Evolutionary conservation across 306 rosid species (phyloP), one percentile per base, ranked within the genome.

Genomic region (Trichosanthes truncata): DNA sequence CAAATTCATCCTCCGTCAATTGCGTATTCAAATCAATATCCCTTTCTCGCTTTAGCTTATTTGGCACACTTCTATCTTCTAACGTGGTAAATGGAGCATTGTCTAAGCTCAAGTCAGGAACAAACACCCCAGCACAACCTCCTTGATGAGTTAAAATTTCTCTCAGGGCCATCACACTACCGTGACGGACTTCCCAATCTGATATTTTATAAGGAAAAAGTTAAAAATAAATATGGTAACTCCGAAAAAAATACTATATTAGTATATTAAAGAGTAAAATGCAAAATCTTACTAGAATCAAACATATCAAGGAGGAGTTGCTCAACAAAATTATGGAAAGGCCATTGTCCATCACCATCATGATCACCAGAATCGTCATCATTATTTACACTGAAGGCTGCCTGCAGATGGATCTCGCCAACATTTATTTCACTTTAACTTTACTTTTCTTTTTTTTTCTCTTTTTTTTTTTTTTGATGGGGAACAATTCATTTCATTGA

Each of bases 111-210:
- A 89, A 55, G 40, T 92, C 90, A 25, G 88, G 85, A 83, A 85
- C 82, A 71, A 89, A 77, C 78, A 91, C 93, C 41, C 95, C 98
- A 82, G 93, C 97, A 79, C 95, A 88, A 80, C 93, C 89, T 69
- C 98, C 98, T 89, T 95, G 98, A 86, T 95, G 93, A 5, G 97
- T 89, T 81, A 95, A 91, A 85, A 95, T 87, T 83, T 95, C 98
- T 83, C 98, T 95, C 83, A 92, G 69, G 61, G 98, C 98, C 98
- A 95, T 95, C 82, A 95, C 95, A 73, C 97, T 87, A 41, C 98
- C 98, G 89, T 95, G 98, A 49, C 97, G 97, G 41, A 95, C 79
- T 87, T 92, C 98, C 98, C 98, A 95, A 82, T 89, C 98, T 95
- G 85, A 69, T 55, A 80, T 68, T 38, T 76, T 31, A 87, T 12